Percentiles rank a stretch among this genome's conserved stretches.
Evolutionary conservation across 306 rosid species (phyloP).

Genomic region (Glycyrrhiza uralensis): DNA sequence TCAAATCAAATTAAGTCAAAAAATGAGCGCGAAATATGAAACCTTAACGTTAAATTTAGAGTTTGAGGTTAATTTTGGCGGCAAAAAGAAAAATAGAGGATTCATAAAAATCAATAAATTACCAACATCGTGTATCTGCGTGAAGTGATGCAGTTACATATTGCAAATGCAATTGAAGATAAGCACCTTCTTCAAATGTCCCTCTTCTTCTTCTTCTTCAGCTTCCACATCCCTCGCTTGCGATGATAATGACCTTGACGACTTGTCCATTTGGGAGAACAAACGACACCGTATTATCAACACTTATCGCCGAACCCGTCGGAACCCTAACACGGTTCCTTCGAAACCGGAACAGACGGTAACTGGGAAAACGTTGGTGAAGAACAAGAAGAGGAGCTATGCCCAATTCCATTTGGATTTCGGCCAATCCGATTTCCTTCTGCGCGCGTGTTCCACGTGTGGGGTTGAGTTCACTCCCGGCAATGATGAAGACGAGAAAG

Average conservation of each 20-base stretch:
- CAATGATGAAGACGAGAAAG: slow-evolving; percentile 56
- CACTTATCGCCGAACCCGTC: slow-evolving; percentile 47
- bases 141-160: too few relatives aligned
- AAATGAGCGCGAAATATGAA: too few relatives aligned
- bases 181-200: slow-evolving; percentile 59
- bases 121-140: too few relatives aligned
- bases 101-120: not conserved
- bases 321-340: slow-evolving; percentile 4
- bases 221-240: not conserved
- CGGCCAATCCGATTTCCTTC: slow-evolving; percentile 73
- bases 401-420: slow-evolving; percentile 76
- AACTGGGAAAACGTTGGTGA: slow-evolving; percentile 35
- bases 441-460: slow-evolving; percentile 55
- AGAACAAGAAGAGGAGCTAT: slow-evolving; percentile 83
- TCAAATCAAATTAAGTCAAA: too few relatives aligned
- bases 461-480: slow-evolving; percentile 71
- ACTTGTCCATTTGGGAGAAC: slow-evolving; percentile 61
- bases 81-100: not conserved
- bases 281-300: slow-evolving; percentile 37
- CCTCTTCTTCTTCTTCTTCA: slow-evolving; percentile 5
- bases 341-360: not conserved
- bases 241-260: slow-evolving; percentile 25
- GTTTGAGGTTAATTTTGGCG: slow-evolving; percentile 6
- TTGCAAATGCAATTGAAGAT: slow-evolving; percentile 63
- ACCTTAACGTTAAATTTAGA: too few relatives aligned